Evolutionary conservation across 2,329 filamentous ascomycete species (phyloP).

Genomic region (Arachnomyces sp.): DNA sequence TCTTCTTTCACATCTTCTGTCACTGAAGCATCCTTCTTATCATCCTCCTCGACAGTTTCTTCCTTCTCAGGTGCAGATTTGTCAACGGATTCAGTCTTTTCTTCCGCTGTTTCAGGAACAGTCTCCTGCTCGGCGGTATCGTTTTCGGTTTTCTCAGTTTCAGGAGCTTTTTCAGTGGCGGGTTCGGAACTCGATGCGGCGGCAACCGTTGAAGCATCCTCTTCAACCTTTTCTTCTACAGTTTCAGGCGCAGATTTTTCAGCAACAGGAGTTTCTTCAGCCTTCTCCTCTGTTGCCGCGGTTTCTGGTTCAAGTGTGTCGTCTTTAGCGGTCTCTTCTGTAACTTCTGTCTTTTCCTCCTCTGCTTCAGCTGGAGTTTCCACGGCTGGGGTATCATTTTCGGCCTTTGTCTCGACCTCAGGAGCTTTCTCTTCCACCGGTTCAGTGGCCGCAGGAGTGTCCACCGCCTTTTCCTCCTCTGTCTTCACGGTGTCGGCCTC

Average conservation of each 20-base stretch:
- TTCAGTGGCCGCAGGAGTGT: too few species aligned
- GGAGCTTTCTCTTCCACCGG: too few species aligned
- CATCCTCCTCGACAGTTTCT: not conserved
- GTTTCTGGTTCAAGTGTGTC: not conserved
- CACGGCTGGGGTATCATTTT: not conserved
- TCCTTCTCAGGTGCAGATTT: not conserved
- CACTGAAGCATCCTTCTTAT: not conserved
- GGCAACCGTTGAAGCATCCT: not conserved
- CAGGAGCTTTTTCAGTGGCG: not conserved
- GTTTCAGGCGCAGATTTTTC: not conserved
- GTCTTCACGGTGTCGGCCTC: too few species aligned
- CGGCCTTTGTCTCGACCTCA: not conserved
- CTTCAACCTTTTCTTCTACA: conserved; percentile 2
- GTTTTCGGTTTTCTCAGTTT: not conserved
- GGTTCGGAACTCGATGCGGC: not conserved
- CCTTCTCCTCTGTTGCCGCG: not conserved
- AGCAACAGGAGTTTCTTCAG: conserved; percentile 1
- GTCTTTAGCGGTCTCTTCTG: not conserved
- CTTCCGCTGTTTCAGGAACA: too few species aligned
- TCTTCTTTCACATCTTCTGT: not conserved
- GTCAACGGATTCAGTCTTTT: not conserved
- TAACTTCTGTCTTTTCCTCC: conserved; percentile 1
- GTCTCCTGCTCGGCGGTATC: too few species aligned
- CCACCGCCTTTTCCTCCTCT: not conserved
- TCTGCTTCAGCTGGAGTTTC: conserved; percentile 1